Evolutionary conservation across 1,139 yeast genomes (phyloP).

Genomic region (Debaryomycetaceae sp.): DNA sequence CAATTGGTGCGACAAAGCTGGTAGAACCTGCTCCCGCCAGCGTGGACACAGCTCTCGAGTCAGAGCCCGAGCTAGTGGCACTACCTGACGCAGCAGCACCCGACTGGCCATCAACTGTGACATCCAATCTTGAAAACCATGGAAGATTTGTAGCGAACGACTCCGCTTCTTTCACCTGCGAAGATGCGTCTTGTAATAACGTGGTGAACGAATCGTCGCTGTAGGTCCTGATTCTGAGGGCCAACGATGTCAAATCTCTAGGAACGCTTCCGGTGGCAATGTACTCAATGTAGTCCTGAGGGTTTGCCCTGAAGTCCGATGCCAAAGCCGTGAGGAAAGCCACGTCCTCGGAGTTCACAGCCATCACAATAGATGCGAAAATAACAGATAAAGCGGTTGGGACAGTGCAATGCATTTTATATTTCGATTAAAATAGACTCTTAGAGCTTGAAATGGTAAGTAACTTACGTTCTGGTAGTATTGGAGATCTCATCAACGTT

Average conservation of each 20-base stretch:
- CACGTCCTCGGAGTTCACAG: slow-evolving; percentile 27
- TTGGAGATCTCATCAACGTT: background rate
- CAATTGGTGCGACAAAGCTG: slow-evolving; percentile 1
- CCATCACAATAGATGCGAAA: slow-evolving; percentile 15
- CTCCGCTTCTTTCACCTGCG: slow-evolving; percentile 19
- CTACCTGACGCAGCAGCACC: slow-evolving; percentile 5
- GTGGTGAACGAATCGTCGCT: slow-evolving; percentile 38
- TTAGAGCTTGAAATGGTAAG: no score
- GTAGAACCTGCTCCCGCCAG: background rate
- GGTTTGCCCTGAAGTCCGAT: slow-evolving; percentile 28
- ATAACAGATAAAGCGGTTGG: slow-evolving; percentile 8
- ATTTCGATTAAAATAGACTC: no score
- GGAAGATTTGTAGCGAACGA: slow-evolving; percentile 33
- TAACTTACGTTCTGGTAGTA: no score
- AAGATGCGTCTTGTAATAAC: slow-evolving; percentile 18
- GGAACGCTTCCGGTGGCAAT: slow-evolving; percentile 35
- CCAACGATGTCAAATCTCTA: slow-evolving; percentile 26
- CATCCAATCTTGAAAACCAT: slow-evolving; percentile 35
- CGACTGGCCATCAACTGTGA: slow-evolving; percentile 10
- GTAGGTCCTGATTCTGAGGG: slow-evolving; percentile 21
- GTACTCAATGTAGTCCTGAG: slow-evolving; percentile 25
- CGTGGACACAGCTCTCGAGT: background rate
- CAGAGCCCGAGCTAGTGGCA: slow-evolving; percentile 3
- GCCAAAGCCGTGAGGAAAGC: slow-evolving; percentile 40
- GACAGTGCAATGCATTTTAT: slow-evolving; percentile 16